Evolutionary conservation across 306 rosid genomes (phyloP).

Genomic region (Vigna nakashimae): DNA sequence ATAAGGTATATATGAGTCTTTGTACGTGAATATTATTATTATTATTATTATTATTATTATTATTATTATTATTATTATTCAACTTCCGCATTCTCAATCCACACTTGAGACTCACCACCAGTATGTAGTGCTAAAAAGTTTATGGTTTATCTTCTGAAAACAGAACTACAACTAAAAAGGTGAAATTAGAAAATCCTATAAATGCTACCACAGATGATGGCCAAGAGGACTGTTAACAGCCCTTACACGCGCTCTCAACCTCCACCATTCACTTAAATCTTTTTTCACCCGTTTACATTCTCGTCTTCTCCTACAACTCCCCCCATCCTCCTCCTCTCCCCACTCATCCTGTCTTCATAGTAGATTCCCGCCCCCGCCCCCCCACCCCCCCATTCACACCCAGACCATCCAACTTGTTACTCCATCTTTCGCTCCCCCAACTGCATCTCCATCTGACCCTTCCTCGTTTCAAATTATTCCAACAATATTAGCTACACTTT

Average conservation of each 20-base stretch:
- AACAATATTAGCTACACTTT: neutral
- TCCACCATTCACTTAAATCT: neutral
- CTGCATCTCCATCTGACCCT: slow-evolving; percentile 3
- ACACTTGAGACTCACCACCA: neutral
- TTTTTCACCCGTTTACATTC: neutral
- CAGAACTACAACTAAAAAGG: neutral
- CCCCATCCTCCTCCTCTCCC: neutral
- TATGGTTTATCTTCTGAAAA: neutral
- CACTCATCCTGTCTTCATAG: neutral
- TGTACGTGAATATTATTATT: neutral
- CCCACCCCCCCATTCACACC: neutral
- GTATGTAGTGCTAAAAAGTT: neutral
- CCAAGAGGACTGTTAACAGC: slow-evolving; percentile 1
- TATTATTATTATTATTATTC: neutral
- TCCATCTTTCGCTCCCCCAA: neutral
- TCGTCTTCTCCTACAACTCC: neutral
- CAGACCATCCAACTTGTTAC: neutral
- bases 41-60: neutral
- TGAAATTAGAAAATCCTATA: neutral
- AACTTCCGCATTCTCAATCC: neutral
- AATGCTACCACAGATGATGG: slow-evolving; percentile 12
- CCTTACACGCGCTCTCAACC: neutral
- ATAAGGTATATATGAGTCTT: neutral
- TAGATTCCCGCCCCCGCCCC: no score
- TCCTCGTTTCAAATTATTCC: neutral